Percentiles rank a stretch among this genome's conserved stretches.
phyloP scores from a whole-genome alignment of 345 rosid genomes.

The Eucalyptus pauciflora region DNA sequence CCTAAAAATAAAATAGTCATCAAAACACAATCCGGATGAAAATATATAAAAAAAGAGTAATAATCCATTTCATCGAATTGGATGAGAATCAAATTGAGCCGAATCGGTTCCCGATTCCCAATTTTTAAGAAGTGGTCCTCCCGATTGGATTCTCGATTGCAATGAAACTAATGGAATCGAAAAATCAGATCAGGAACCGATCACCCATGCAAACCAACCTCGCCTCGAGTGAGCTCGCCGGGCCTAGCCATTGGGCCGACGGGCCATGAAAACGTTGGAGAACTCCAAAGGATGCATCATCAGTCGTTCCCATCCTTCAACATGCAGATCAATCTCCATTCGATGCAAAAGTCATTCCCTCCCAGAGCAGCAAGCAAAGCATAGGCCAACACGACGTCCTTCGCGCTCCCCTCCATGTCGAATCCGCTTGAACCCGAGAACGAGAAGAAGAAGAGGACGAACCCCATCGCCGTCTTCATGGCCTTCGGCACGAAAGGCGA shows the following conservation, averaged over 20 bases:
- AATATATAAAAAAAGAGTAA: rapidly evolving
- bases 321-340: not conserved
- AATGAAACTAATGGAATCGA: rapidly evolving
- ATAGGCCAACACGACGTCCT: not conserved
- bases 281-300: not conserved
- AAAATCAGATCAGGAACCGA: rapidly evolving
- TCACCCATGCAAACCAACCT: rapidly evolving
- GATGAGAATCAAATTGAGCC: rapidly evolving
- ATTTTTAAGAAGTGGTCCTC: no score
- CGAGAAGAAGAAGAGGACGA: not conserved
- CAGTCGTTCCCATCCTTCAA: not conserved
- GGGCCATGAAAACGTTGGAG: not conserved
- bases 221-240: not conserved
- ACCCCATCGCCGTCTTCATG: constrained; percentile 56
- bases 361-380: not conserved
- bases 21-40: rapidly evolving
- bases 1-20: rapidly evolving
- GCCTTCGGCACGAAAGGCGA: constrained; percentile 89
- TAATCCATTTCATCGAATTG: rapidly evolving
- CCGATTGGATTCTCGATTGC: rapidly evolving
- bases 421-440: not conserved
- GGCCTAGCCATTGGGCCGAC: not conserved
- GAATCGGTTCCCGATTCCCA: rapidly evolving
- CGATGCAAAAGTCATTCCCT: not conserved
- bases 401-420: not conserved